These are phyloP conservation scores for Emiliania huxleyi DNA, from an alignment of 78 protist genomes.

Conservation along the genomic window DNA sequence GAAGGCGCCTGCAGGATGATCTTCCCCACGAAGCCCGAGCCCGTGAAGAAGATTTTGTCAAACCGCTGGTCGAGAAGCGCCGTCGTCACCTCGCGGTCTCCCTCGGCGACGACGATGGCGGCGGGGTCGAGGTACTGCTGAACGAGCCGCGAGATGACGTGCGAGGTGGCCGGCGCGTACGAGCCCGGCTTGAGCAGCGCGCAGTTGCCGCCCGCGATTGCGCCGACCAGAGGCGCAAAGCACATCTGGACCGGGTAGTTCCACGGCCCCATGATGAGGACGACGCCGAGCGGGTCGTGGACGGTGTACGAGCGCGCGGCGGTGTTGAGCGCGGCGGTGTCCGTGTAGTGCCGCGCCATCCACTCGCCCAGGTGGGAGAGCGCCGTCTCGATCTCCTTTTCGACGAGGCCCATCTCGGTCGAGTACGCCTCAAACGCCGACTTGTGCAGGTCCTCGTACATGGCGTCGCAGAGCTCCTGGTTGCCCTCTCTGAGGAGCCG, in stretches of 20 bases:
- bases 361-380: background rate
- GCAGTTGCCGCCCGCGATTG: conserved; percentile 88
- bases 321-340: background rate
- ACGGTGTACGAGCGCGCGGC: background rate
- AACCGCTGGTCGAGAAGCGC: conserved; percentile 60
- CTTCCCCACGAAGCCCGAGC: conserved; percentile 69
- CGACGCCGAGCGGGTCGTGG: conserved; percentile 85
- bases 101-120: conserved; percentile 42
- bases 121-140: conserved; percentile 53
- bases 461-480: background rate
- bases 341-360: background rate
- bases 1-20: conserved; percentile 54
- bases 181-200: conserved; percentile 78
- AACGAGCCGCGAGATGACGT: conserved; percentile 44
- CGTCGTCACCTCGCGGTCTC: conserved; percentile 53
- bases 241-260: conserved; percentile 72
- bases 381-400: background rate
- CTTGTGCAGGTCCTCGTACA: background rate
- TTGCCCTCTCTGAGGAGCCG: background rate
- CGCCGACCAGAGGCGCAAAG: conserved; percentile 68
- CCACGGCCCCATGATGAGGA: conserved; percentile 89
- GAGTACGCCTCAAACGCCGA: background rate
- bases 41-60: conserved; percentile 85
- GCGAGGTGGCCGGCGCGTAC: conserved; percentile 35
- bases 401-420: background rate